phyloP scores from a whole-genome alignment of 2,329 filamentous ascomycete species.

The Diaporthe vexans region DNA sequence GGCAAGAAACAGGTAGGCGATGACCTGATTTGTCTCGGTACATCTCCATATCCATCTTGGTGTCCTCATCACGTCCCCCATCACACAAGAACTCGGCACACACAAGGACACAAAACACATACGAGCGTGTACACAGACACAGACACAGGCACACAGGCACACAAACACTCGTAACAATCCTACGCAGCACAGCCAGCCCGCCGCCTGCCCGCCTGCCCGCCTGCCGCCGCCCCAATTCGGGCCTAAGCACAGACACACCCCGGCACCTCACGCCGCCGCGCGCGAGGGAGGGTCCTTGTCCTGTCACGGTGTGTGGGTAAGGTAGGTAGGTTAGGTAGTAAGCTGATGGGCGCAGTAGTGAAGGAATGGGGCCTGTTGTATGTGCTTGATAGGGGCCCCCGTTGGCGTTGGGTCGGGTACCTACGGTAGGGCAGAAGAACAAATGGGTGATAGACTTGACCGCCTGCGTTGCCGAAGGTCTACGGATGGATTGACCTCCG shows the following conservation, averaged over 20 bases:
- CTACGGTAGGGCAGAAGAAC: background rate
- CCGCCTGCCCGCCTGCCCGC: background rate
- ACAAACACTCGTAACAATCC: background rate
- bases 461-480: slow-evolving; percentile 15
- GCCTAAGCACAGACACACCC: background rate
- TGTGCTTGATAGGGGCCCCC: background rate
- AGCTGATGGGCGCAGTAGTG: slow-evolving; percentile 27
- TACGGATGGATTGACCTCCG: background rate
- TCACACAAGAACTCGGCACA: background rate
- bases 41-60: background rate
- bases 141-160: background rate
- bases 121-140: background rate
- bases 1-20: background rate
- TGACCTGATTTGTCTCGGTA: slow-evolving; percentile 18
- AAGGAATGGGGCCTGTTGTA: too few species aligned
- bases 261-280: slow-evolving; percentile 11
- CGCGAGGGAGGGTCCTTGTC: background rate
- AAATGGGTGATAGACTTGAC: background rate
- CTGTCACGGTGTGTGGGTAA: background rate
- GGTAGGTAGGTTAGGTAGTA: background rate
- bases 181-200: background rate
- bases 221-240: slow-evolving; percentile 9
- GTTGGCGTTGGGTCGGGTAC: background rate
- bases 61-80: background rate
- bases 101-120: background rate